A percentile compares a stretch with the other conserved stretches of the same genome.
These are phyloP conservation scores for Arabidopsis lyrata DNA, from an alignment of 441 rosid genomes.

Conservation along the genomic window DNA sequence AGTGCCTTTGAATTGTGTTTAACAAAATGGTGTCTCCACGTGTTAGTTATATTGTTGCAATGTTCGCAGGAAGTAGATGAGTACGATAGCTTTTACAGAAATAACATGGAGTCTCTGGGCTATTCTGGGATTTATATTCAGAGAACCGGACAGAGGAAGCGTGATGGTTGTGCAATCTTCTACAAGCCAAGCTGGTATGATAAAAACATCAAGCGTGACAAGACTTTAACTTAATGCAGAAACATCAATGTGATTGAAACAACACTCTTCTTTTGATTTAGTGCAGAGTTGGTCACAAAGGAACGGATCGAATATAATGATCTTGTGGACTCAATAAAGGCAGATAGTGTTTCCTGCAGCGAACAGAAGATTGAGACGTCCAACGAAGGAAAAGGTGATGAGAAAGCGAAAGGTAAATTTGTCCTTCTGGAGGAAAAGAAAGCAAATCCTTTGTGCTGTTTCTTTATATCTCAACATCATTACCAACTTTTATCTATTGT, in stretches of 20 bases:
- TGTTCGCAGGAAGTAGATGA: slow-evolving; percentile 84
- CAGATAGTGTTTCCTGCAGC: slow-evolving; percentile 43
- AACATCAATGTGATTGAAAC: slow-evolving; percentile 29
- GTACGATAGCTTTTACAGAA: slow-evolving; percentile 76
- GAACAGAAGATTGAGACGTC: slow-evolving; percentile 45
- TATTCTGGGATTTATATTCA: slow-evolving; percentile 80
- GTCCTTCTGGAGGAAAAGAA: slow-evolving; percentile 16
- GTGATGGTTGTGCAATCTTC: slow-evolving; percentile 94
- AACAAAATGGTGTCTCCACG: slow-evolving; percentile 11
- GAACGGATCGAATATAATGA: slow-evolving; percentile 91
- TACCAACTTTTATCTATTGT: slow-evolving; percentile 18
- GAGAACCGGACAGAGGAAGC: slow-evolving; percentile 81
- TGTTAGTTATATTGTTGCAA: slow-evolving; percentile 38
- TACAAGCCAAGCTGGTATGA: slow-evolving; percentile 71
- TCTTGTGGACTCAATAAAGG: slow-evolving; percentile 62
- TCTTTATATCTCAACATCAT: slow-evolving; percentile 50
- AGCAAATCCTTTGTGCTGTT: slow-evolving; percentile 19
- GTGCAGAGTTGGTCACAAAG: slow-evolving; percentile 81
- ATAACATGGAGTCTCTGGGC: slow-evolving; percentile 63
- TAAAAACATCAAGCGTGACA: slow-evolving; percentile 9
- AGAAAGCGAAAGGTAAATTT: slow-evolving; percentile 52
- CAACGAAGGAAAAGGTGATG: slow-evolving; percentile 47
- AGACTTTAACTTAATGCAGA: not conserved
- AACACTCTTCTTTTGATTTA: slow-evolving; percentile 50
- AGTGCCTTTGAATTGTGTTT: slow-evolving; percentile 5